A percentile compares a stretch with the other conserved stretches of the same genome.
Conservation (phyloP, 1,139 yeast genomes). For the Lodderomyces metapsilosis region DNA sequence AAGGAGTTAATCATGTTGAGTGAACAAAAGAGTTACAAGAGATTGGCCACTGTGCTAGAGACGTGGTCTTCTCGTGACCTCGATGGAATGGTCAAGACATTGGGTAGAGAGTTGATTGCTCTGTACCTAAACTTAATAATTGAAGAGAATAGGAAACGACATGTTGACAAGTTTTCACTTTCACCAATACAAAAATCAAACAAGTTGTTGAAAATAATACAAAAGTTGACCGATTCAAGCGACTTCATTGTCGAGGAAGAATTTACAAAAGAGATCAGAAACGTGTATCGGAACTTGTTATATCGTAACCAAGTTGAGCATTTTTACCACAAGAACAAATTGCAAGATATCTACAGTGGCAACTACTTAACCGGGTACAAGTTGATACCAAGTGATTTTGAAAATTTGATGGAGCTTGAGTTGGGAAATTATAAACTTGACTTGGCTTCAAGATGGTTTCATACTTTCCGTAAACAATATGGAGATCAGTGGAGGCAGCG, state of each 20-base stretch:
- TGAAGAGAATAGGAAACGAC: conserved; percentile 2
- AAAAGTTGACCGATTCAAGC: neutral
- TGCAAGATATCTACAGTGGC: conserved; percentile 21
- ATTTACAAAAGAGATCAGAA: conserved; percentile 24
- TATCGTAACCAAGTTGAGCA: conserved; percentile 19
- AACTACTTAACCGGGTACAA: conserved; percentile 20
- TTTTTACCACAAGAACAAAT: conserved; percentile 21
- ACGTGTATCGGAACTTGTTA: conserved; percentile 27
- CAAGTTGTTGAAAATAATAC: neutral
- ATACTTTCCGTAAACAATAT: conserved; percentile 27
- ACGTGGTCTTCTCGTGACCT: conserved; percentile 22
- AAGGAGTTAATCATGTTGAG: conserved; percentile 10
- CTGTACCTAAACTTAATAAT: conserved; percentile 11
- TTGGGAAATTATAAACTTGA: conserved; percentile 35
- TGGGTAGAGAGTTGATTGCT: conserved; percentile 25
- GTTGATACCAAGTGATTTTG: conserved; percentile 32
- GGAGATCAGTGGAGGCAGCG: conserved; percentile 15
- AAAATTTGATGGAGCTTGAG: conserved; percentile 38
- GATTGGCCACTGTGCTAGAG: conserved; percentile 10
- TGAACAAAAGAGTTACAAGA: conserved; percentile 8
- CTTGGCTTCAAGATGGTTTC: conserved; percentile 42
- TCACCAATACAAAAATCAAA: conserved; percentile 10
- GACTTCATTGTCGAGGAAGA: neutral
- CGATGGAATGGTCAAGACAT: conserved; percentile 22
- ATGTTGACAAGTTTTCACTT: neutral